Evolutionary conservation across 169 alveolate species (phyloP), one percentile per base, ranked within the genome.

Genomic region (Eimeria falciformis): DNA sequence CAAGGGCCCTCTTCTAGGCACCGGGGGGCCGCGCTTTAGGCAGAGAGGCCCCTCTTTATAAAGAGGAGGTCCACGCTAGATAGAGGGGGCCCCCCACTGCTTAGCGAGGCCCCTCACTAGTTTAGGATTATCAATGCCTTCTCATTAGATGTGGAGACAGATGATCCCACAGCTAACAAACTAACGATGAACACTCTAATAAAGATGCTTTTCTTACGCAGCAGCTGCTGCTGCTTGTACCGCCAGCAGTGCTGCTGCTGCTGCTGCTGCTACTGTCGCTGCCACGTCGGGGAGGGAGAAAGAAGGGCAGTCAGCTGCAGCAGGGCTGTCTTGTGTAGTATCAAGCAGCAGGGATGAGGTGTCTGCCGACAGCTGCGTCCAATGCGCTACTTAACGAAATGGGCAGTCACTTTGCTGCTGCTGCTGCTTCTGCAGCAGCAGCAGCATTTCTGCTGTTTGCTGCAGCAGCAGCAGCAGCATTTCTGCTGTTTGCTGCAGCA

Each of bases 401-500:
- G n/a, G n/a, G n/a, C 56, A 75, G 37, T 71, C 73, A 62, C 9
- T 40, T 3, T 27, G 71, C 14, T 78, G 68, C 68, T 50, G 88
- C 25, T 25, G 73, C 18, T 78, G n/a, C 69, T 78, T 33, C 37
- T 69, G 81, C 55, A 69, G 81, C 43, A n/a, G 33, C 77, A n/a
- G 84, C 65, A 40, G 62, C 62, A 27, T 37, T 71, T n/a, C n/a
- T 12, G 82, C 82, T 33, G 14, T 40, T 71, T 12, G 62, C 62
- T 75, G 84, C 84, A 21, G 83, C 58, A 71, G 56, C 83, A 43
- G 58, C 62, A 37, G 83, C 83, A 5, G 21, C 83, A n/a, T n/a
- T n/a, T n/a, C n/a, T n/a, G n/a, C n/a, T n/a, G n/a, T n/a, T n/a
- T n/a, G n/a, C n/a, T n/a, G n/a, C n/a, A n/a, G n/a, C n/a, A n/a